A percentile compares a stretch with the other conserved stretches of the same genome.
Evolutionary conservation across 106 monocot species (phyloP).

Genomic region (Iris macrosiphon): DNA sequence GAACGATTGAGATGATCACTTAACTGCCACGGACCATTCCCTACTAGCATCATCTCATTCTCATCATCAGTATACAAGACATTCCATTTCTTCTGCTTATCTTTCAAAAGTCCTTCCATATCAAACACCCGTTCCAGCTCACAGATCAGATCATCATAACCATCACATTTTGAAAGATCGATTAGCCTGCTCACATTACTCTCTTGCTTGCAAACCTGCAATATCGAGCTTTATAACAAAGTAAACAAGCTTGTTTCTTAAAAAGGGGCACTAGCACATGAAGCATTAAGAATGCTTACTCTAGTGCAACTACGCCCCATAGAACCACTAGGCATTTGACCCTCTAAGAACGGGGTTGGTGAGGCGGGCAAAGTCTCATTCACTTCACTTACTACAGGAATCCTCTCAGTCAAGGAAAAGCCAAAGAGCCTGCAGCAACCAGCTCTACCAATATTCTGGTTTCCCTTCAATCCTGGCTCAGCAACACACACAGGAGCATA

Average conservation of each 20-base stretch:
- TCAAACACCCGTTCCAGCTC: conserved; percentile 30
- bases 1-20: not conserved
- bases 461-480: conserved; percentile 5
- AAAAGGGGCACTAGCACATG: conserved; percentile 8
- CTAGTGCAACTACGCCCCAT: conserved; percentile 22
- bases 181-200: conserved; percentile 24
- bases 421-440: conserved; percentile 86
- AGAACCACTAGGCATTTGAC: conserved; percentile 13
- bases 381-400: conserved; percentile 14
- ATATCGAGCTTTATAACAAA: conserved; percentile 11
- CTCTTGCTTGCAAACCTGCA: conserved; percentile 41
- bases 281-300: conserved; percentile 15
- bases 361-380: conserved; percentile 9
- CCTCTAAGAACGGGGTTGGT: conserved; percentile 8
- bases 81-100: conserved; percentile 22
- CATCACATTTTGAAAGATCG: conserved; percentile 26
- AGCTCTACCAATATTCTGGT: conserved; percentile 9
- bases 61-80: conserved; percentile 30
- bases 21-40: conserved; percentile 40
- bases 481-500: not conserved
- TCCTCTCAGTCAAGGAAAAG: conserved; percentile 59
- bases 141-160: conserved; percentile 30
- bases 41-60: conserved; percentile 30
- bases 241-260: not conserved
- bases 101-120: conserved; percentile 36